These are phyloP conservation scores for Phanerodontia chrysosporium DNA, from an alignment of 768 basidiomycete species.

Conservation along the genomic window DNA sequence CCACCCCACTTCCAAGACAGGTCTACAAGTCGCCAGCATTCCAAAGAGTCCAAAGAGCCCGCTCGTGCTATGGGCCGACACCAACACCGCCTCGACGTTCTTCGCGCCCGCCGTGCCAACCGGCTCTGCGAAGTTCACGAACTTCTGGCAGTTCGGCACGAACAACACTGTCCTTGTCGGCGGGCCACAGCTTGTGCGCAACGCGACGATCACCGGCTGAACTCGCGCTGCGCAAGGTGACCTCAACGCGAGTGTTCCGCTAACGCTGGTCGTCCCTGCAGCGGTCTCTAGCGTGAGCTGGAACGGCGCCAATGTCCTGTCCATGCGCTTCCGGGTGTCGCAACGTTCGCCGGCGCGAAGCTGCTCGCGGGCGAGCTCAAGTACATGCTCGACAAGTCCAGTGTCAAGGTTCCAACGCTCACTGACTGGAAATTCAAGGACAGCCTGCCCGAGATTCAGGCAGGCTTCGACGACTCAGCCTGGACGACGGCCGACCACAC, in stretches of 20 bases:
- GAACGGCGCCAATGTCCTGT: constrained; percentile 57
- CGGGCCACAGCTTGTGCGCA: constrained; percentile 43
- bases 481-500: constrained; percentile 71
- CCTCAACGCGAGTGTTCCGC: constrained; percentile 49
- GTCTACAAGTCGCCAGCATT: constrained; percentile 54
- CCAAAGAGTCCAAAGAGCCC: constrained; percentile 65
- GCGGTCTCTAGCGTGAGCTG: constrained; percentile 54
- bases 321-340: constrained; percentile 28
- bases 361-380: constrained; percentile 47
- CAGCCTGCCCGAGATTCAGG: constrained; percentile 66
- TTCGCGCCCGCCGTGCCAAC: constrained; percentile 66
- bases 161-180: constrained; percentile 58
- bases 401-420: constrained; percentile 44
- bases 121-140: constrained; percentile 35
- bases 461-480: constrained; percentile 51
- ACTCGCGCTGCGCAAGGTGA: constrained; percentile 64
- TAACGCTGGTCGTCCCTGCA: constrained; percentile 63
- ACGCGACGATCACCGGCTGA: constrained; percentile 29
- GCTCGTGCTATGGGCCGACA: constrained; percentile 66
- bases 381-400: constrained; percentile 26
- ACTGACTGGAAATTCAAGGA: constrained; percentile 71
- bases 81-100: constrained; percentile 62
- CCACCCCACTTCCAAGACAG: constrained; percentile 32
- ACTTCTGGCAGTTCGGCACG: constrained; percentile 72
- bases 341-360: constrained; percentile 26